Evolutionary conservation across 805 yeast species (phyloP).

Genomic region (Kazachstania psychrophila): DNA sequence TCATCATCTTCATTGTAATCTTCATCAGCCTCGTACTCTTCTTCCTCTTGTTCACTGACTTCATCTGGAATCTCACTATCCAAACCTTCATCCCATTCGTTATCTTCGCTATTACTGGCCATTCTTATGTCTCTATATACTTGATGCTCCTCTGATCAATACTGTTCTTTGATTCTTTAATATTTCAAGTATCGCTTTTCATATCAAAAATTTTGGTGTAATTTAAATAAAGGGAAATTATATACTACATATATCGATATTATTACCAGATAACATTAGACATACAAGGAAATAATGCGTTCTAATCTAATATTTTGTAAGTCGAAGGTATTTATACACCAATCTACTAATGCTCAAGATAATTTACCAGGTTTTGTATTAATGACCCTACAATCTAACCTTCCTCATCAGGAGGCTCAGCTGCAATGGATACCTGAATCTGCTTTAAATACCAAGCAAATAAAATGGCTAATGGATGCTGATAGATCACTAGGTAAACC

Average conservation of each 20-base stretch:
- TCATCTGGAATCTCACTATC: neutral
- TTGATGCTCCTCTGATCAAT: too few species aligned
- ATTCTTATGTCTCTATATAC: too few species aligned
- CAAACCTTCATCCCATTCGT: neutral
- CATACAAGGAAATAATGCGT: too few species aligned
- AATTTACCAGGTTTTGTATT: slow-evolving; percentile 73
- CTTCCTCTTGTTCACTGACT: slow-evolving; percentile 6
- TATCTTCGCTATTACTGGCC: too few species aligned
- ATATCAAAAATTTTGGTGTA: too few species aligned
- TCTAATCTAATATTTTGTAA: slow-evolving; percentile 35
- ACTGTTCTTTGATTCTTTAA: too few species aligned
- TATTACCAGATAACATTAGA: too few species aligned
- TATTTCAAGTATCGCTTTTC: too few species aligned
- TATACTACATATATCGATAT: neutral
- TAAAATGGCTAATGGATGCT: slow-evolving; percentile 12
- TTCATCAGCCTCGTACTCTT: slow-evolving; percentile 10
- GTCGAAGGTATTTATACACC: slow-evolving; percentile 76
- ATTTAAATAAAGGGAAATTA: neutral
- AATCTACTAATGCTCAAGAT: slow-evolving; percentile 61
- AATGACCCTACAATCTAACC: slow-evolving; percentile 43
- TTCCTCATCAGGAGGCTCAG: slow-evolving; percentile 35
- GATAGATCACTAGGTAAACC: slow-evolving; percentile 7
- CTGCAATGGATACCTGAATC: slow-evolving; percentile 23
- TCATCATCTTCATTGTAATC: neutral
- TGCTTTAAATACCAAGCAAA: slow-evolving; percentile 9